phyloP scores from a whole-genome alignment of 768 basidiomycete genomes.

The Porpolomopsis calyptriformis region DNA sequence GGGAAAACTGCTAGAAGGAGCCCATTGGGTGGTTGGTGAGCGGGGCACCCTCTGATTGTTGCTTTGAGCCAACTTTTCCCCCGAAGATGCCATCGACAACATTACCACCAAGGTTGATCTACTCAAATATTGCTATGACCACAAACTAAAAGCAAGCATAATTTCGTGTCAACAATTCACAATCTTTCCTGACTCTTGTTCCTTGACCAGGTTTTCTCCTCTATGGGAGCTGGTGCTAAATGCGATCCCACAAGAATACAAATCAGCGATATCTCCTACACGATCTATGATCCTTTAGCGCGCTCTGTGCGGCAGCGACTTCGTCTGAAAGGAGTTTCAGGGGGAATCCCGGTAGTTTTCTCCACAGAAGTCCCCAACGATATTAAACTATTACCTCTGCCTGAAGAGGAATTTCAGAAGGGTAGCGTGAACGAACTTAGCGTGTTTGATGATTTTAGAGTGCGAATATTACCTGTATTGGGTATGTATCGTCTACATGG shows the following conservation, averaged over 20 bases:
- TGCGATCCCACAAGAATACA: conserved; percentile 91
- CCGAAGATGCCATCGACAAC: conserved; percentile 88
- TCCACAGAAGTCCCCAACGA: conserved; percentile 90
- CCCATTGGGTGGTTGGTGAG: conserved; percentile 90
- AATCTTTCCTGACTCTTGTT: conserved; percentile 10
- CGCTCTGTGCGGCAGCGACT: conserved; percentile 77
- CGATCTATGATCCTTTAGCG: conserved; percentile 91
- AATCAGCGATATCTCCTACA: conserved; percentile 87
- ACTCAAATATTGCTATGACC: conserved; percentile 75
- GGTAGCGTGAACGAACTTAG: conserved; percentile 84
- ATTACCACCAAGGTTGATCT: conserved; percentile 94
- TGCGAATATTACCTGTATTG: conserved; percentile 86
- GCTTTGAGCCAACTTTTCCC: not conserved
- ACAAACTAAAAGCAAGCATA: conserved; percentile 59
- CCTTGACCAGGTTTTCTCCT: conserved; percentile 82
- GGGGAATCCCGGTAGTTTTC: conserved; percentile 82
- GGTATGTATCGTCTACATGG: conserved; percentile 31
- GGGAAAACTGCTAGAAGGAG: conserved; percentile 60
- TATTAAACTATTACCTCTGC: conserved; percentile 78
- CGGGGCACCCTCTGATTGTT: not conserved
- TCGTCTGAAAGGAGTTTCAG: conserved; percentile 47
- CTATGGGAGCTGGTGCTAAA: conserved; percentile 95
- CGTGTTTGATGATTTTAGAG: conserved; percentile 86
- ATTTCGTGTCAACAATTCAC: not conserved
- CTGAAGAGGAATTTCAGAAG: conserved; percentile 86